phyloP scores from a whole-genome alignment of 2,329 filamentous ascomycete species.

The Talaromyces sp. region DNA sequence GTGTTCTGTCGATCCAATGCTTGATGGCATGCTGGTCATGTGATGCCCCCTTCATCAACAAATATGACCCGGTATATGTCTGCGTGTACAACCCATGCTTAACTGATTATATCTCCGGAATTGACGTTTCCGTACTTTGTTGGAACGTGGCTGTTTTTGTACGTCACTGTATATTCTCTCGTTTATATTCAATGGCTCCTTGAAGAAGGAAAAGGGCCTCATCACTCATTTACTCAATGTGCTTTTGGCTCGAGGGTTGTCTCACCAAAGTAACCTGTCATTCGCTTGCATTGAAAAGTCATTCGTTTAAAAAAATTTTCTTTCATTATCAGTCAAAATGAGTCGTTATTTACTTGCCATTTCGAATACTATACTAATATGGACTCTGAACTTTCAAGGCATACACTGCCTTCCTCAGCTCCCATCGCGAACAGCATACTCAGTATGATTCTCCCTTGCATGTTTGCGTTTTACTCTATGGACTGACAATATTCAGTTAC shows the following conservation, averaged over 20 bases:
- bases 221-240: constrained; percentile 5
- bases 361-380: constrained; percentile 34
- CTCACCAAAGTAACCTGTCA: neutral
- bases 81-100: neutral
- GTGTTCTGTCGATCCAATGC: neutral
- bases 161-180: neutral
- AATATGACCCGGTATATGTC: neutral
- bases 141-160: neutral
- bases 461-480: neutral
- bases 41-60: neutral
- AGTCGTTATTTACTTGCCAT: constrained; percentile 23
- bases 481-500: constrained; percentile 1
- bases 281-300: neutral
- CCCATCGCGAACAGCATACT: neutral
- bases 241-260: neutral
- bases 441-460: neutral
- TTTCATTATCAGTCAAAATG: constrained; percentile 20
- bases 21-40: neutral
- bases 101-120: neutral
- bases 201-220: neutral
- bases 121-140: neutral
- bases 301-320: neutral
- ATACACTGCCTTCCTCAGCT: constrained; percentile 26
- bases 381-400: constrained; percentile 31
- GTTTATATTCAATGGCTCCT: neutral